Evolutionary conservation across 495 filamentous ascomycete species (phyloP).

Genomic region (Peziza echinospora): DNA sequence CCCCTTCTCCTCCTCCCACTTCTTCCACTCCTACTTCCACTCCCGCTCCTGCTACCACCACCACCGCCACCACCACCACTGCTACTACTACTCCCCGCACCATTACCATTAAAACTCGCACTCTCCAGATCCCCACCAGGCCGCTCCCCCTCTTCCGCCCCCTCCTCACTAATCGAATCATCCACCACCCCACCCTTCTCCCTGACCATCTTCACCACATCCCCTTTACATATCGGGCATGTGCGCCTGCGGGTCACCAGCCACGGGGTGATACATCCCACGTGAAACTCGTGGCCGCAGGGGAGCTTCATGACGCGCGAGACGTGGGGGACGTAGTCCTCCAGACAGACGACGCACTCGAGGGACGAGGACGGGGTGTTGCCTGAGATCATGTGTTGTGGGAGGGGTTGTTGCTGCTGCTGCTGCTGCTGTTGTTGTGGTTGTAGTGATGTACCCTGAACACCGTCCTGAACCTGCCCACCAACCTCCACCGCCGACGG

Average conservation of each 20-base stretch:
- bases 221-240: constrained; percentile 93
- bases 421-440: constrained; percentile 29
- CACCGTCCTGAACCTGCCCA: constrained; percentile 29
- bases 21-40: background rate
- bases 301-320: constrained; percentile 91
- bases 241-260: constrained; percentile 81
- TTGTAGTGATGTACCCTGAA: constrained; percentile 25
- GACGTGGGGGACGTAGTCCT: constrained; percentile 90
- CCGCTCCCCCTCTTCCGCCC: background rate
- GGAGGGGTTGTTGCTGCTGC: constrained; percentile 51
- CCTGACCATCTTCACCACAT: constrained; percentile 40
- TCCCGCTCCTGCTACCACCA: background rate
- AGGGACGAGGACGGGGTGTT: constrained; percentile 22
- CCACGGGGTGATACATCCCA: constrained; percentile 98
- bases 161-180: background rate
- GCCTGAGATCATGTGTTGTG: constrained; percentile 29
- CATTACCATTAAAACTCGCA: background rate
- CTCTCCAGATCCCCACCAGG: background rate
- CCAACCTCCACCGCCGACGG: too few species aligned
- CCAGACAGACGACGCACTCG: constrained; percentile 93
- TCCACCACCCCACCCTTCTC: background rate
- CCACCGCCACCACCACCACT: background rate
- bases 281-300: constrained; percentile 98
- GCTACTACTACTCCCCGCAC: background rate
- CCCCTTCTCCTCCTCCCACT: background rate